These are phyloP conservation scores for Penicillium coprophilum DNA, from an alignment of 495 filamentous ascomycete species.

Conservation along the genomic window DNA sequence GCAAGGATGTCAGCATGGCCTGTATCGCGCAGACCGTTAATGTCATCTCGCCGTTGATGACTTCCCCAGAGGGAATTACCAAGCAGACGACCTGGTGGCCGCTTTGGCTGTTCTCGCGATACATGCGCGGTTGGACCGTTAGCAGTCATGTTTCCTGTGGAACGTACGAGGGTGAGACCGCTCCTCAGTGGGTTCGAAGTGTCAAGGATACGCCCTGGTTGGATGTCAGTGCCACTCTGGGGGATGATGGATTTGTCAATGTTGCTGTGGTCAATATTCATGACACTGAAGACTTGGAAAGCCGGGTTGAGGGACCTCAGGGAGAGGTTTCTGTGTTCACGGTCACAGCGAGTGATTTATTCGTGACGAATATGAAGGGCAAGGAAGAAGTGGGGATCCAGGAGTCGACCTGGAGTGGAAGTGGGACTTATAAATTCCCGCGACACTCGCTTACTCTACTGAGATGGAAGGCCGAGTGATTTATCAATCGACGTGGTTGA, in stretches of 20 bases:
- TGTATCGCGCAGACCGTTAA: conserved; percentile 80
- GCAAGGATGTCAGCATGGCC: conserved; percentile 70
- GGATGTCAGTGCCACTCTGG: conserved; percentile 65
- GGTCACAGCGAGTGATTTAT: conserved; percentile 55
- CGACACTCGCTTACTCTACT: conserved; percentile 67
- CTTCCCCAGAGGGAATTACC: conserved; percentile 57
- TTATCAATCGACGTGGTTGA: background rate
- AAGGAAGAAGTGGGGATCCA: conserved; percentile 58
- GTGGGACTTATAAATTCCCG: conserved; percentile 57
- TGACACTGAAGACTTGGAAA: conserved; percentile 56
- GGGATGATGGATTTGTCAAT: conserved; percentile 60
- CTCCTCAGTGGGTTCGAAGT: conserved; percentile 62
- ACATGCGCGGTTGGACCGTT: conserved; percentile 71
- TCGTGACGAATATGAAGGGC: conserved; percentile 58
- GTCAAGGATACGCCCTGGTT: conserved; percentile 67
- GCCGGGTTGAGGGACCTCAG: conserved; percentile 53
- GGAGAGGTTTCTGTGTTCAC: conserved; percentile 54
- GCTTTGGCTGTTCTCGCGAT: conserved; percentile 65
- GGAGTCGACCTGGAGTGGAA: conserved; percentile 61
- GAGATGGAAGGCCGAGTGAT: conserved; percentile 57
- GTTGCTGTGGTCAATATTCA: conserved; percentile 70
- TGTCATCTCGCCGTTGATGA: conserved; percentile 77
- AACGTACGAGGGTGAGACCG: conserved; percentile 62
- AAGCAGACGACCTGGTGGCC: conserved; percentile 82
- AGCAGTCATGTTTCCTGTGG: conserved; percentile 57